Conservation (phyloP, 441 rosid species). For the Populus trichocarpa region DNA sequence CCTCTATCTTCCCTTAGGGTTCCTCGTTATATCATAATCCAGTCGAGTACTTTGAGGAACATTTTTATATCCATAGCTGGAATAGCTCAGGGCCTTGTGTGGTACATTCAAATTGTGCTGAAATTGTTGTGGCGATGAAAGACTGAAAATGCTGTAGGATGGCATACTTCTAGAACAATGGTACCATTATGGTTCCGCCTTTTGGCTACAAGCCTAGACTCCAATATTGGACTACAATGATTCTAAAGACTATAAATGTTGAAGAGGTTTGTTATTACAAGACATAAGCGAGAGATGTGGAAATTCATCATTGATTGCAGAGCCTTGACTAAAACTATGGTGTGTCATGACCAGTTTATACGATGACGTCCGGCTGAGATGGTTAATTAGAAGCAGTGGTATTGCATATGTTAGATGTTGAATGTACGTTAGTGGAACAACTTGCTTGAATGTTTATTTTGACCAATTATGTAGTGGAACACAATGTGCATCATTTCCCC, state of each 20-base stretch:
- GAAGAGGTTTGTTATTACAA: background rate
- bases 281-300: background rate
- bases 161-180: background rate
- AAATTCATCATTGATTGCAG: background rate
- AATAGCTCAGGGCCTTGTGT: background rate
- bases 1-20: background rate
- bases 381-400: background rate
- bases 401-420: background rate
- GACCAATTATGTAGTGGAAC: background rate
- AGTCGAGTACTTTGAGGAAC: background rate
- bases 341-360: background rate
- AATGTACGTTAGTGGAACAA: too few relatives aligned
- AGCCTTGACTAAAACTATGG: background rate
- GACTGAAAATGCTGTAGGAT: background rate
- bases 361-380: background rate
- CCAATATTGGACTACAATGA: background rate
- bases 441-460: background rate
- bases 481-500: background rate
- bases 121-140: background rate
- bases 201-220: background rate
- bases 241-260: background rate
- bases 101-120: background rate
- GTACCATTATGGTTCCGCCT: background rate
- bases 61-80: background rate
- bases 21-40: background rate